Evolutionary conservation across 31 red algal genomes (phyloP).

Genomic region (Odonthalia washingtoniensis): DNA sequence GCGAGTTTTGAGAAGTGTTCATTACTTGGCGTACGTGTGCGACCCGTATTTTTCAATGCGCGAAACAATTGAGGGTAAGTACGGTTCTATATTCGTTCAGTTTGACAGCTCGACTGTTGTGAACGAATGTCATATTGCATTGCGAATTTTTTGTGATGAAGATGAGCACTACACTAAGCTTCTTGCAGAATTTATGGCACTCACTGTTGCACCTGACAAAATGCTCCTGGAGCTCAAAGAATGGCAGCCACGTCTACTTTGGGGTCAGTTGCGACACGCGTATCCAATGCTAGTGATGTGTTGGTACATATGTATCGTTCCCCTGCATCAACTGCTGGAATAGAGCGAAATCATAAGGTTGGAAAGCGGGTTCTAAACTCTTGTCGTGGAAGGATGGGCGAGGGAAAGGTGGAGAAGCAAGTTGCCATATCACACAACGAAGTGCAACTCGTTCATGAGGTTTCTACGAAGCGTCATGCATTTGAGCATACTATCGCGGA

Average conservation of each 20-base stretch:
- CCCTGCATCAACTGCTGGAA: not conserved
- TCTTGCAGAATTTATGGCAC: not conserved
- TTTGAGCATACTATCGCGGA: no score
- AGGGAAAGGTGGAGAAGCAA: constrained; percentile 4
- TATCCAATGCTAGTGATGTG: not conserved
- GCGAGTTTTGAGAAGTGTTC: no score
- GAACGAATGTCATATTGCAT: not conserved
- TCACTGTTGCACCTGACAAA: not conserved
- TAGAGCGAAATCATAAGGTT: constrained; percentile 43
- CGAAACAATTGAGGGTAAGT: not conserved
- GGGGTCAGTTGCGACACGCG: not conserved
- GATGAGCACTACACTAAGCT: not conserved
- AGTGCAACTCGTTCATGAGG: not conserved
- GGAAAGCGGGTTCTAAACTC: not conserved
- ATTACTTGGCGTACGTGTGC: not conserved
- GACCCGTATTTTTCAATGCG: not conserved
- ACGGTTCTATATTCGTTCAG: not conserved
- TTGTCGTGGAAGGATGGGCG: not conserved
- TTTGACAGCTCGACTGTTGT: not conserved
- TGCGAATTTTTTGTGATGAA: not conserved
- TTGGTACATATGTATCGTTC: not conserved
- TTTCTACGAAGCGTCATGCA: not conserved
- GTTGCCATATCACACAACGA: not conserved
- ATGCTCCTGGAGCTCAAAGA: not conserved
- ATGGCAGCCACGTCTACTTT: constrained; percentile 20